These are phyloP conservation scores for Coniella vitis DNA, from an alignment of 2,329 filamentous ascomycete genomes.

Conservation along the genomic window DNA sequence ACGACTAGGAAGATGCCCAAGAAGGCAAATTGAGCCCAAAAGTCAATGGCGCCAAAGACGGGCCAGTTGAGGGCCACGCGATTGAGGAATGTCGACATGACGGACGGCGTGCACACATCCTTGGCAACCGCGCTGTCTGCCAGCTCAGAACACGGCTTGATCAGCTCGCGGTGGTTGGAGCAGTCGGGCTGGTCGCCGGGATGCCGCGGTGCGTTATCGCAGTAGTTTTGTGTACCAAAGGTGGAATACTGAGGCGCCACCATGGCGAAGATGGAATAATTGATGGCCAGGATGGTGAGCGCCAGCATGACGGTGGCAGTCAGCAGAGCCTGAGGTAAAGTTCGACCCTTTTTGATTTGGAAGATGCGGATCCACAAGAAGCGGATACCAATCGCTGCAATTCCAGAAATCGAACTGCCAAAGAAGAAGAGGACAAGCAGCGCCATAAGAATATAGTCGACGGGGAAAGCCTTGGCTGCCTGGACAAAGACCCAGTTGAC, in stretches of 20 bases:
- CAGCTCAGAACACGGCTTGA: conserved; percentile 76
- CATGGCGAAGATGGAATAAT: conserved; percentile 88
- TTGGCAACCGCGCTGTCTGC: conserved; percentile 63
- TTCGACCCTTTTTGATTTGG: conserved; percentile 81
- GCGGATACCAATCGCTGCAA: conserved; percentile 82
- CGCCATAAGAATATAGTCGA: conserved; percentile 87
- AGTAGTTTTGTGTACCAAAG: conserved; percentile 92
- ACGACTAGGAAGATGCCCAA: conserved; percentile 76
- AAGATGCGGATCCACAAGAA: conserved; percentile 96
- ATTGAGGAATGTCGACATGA: conserved; percentile 90
- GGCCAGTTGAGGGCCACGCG: conserved; percentile 90
- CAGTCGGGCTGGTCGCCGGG: conserved; percentile 70
- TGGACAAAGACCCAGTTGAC: conserved; percentile 84
- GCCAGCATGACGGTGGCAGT: conserved; percentile 87
- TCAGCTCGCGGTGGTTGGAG: conserved; percentile 58
- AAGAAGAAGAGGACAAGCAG: conserved; percentile 83
- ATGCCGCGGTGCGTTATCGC: conserved; percentile 60
- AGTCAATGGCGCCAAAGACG: conserved; percentile 85
- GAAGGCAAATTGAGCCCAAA: conserved; percentile 95
- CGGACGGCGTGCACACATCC: conserved; percentile 81
- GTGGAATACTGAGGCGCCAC: conserved; percentile 94
- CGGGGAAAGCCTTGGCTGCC: conserved; percentile 75
- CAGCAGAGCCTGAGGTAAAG: conserved; percentile 83
- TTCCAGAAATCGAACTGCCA: conserved; percentile 76
- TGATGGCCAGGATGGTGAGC: conserved; percentile 81